Conservation (phyloP, 177 flowering plant species). For the Vitis hybrid region DNA sequence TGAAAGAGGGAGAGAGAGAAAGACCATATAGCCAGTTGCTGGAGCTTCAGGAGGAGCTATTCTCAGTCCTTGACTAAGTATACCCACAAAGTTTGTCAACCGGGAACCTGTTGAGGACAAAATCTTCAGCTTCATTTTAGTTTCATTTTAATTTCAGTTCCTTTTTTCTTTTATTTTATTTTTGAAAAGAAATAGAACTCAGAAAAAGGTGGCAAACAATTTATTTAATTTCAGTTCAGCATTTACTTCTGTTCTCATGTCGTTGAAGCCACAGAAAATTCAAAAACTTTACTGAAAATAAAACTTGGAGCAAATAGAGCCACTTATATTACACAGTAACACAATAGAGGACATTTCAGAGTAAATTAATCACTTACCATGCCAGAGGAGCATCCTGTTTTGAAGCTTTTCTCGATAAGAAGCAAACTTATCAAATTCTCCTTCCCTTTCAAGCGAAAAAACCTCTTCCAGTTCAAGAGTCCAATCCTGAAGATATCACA, state of each 20-base stretch:
- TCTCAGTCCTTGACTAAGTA: conserved; percentile 93
- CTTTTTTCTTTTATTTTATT: background rate
- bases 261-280: background rate
- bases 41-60: conserved; percentile 99
- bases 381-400: conserved; percentile 98
- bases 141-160: no score
- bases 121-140: background rate
- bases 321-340: background rate
- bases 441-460: conserved; percentile 85
- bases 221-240: background rate
- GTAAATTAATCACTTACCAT: conserved; percentile 54
- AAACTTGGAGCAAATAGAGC: background rate
- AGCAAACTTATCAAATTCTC: conserved; percentile 77
- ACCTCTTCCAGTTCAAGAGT: conserved; percentile 94
- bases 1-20: conserved; percentile 16
- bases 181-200: background rate
- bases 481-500: conserved; percentile 67
- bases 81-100: conserved; percentile 93
- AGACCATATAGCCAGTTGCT: conserved; percentile 93
- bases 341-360: background rate
- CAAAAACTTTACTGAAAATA: background rate
- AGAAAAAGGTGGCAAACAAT: no score
- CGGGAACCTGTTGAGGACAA: conserved; percentile 68
- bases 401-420: conserved; percentile 67
- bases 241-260: background rate